These are phyloP conservation scores for Cardamine chenopodiifolia DNA, from an alignment of 345 rosid genomes.

Conservation along the genomic window DNA sequence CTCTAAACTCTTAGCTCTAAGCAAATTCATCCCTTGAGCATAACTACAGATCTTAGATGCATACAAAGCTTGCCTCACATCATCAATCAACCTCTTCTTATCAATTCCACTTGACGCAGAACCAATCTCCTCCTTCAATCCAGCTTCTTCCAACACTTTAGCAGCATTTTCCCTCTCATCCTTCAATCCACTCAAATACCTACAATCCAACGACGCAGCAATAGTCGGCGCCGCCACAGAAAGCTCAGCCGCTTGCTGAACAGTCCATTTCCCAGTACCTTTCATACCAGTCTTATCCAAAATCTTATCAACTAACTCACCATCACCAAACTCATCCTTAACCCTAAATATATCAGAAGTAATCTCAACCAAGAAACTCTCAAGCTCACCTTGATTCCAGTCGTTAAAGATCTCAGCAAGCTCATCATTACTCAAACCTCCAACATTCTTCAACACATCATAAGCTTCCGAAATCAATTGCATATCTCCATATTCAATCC, in stretches of 20 bases:
- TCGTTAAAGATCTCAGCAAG: slow-evolving; percentile 66
- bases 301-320: slow-evolving; percentile 88
- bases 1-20: slow-evolving; percentile 85
- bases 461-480: slow-evolving; percentile 94
- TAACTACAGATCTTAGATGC: slow-evolving; percentile 93
- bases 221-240: slow-evolving; percentile 95
- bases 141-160: slow-evolving; percentile 65
- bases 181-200: slow-evolving; percentile 90
- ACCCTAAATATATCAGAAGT: slow-evolving; percentile 86
- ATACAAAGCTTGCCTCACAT: slow-evolving; percentile 87
- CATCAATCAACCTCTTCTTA: slow-evolving; percentile 83
- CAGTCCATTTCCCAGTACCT: slow-evolving; percentile 98
- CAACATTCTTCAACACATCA: slow-evolving; percentile 86
- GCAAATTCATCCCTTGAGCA: slow-evolving; percentile 95
- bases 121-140: slow-evolving; percentile 67
- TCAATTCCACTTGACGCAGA: slow-evolving; percentile 49
- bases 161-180: slow-evolving; percentile 84
- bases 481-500: slow-evolving; percentile 97
- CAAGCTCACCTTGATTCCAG: slow-evolving; percentile 87
- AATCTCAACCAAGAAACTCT: slow-evolving; percentile 89
- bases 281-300: slow-evolving; percentile 99
- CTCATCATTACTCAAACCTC: slow-evolving; percentile 66
- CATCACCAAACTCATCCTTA: slow-evolving; percentile 67
- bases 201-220: slow-evolving; percentile 87
- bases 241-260: slow-evolving; percentile 96